Percentiles rank a stretch among this genome's conserved stretches.
Evolutionary conservation across 2,329 filamentous ascomycete species (phyloP).

Genomic region (Diaporthe batatas): DNA sequence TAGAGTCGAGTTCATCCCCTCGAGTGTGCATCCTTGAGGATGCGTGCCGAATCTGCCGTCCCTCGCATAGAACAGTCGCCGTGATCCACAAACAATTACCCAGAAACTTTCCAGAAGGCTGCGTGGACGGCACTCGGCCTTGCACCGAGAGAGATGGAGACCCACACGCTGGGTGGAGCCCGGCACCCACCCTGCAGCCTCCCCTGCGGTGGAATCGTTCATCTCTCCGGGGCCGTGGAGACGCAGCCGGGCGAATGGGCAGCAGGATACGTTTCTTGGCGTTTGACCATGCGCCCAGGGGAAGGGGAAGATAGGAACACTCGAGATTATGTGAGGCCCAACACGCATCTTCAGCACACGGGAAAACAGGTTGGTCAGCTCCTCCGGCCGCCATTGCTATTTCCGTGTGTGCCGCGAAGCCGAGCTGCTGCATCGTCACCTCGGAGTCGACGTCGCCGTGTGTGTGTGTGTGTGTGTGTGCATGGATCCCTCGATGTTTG

Average conservation of each 20-base stretch:
- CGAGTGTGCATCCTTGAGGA: background rate
- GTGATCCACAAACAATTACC: constrained; percentile 15
- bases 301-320: constrained; percentile 13
- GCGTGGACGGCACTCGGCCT: constrained; percentile 9
- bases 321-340: constrained; percentile 12
- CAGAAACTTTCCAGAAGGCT: constrained; percentile 30
- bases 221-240: constrained; percentile 24
- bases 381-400: background rate
- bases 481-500: background rate
- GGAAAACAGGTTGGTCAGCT: background rate
- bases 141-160: constrained; percentile 6
- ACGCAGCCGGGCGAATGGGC: constrained; percentile 27
- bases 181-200: constrained; percentile 29
- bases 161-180: constrained; percentile 4
- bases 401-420: constrained; percentile 17
- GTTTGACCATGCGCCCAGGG: constrained; percentile 30
- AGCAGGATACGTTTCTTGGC: constrained; percentile 4
- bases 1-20: constrained; percentile 1
- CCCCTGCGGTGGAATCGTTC: constrained; percentile 32
- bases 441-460: background rate
- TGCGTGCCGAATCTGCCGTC: constrained; percentile 7
- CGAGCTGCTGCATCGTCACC: background rate
- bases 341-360: constrained; percentile 2
- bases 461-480: too few relatives aligned
- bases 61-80: background rate